A percentile compares a stretch with the other conserved stretches of the same genome.
phyloP scores from a whole-genome alignment of 192 early-diverging fungal genomes.

The Backusella circina region DNA sequence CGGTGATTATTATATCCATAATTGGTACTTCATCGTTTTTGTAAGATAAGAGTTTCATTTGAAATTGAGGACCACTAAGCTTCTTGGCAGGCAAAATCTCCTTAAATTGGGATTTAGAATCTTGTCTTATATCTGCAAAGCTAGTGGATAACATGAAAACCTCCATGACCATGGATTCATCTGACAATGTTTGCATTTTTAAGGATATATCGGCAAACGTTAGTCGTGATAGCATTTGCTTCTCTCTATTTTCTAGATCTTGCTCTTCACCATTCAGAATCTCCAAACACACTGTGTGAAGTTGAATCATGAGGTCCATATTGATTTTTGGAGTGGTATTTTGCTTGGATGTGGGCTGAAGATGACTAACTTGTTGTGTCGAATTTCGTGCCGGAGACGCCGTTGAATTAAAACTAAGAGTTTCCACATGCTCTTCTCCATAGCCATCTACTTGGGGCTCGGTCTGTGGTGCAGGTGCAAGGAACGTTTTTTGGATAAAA shows the following conservation, averaged over 20 bases:
- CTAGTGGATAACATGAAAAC: slow-evolving; percentile 54
- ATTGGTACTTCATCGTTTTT: slow-evolving; percentile 33
- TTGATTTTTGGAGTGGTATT: not conserved
- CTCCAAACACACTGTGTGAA: slow-evolving; percentile 65
- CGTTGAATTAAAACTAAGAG: not conserved
- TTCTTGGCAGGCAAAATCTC: slow-evolving; percentile 57
- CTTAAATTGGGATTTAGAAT: slow-evolving; percentile 59
- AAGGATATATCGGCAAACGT: slow-evolving; percentile 21
- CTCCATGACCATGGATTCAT: slow-evolving; percentile 57
- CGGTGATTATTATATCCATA: slow-evolving; percentile 52
- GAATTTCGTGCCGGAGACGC: not conserved
- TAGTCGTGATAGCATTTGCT: slow-evolving; percentile 15
- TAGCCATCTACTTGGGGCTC: not conserved
- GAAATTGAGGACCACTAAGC: slow-evolving; percentile 50
- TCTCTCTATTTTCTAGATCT: not conserved
- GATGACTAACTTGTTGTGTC: not conserved
- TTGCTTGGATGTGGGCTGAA: not conserved
- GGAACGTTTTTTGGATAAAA: slow-evolving; percentile 10
- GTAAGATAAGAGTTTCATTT: slow-evolving; percentile 23
- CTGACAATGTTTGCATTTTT: slow-evolving; percentile 46
- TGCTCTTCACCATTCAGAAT: slow-evolving; percentile 49
- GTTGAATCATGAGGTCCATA: slow-evolving; percentile 50
- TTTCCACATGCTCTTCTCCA: not conserved
- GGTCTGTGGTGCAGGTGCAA: not conserved
- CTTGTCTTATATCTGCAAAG: slow-evolving; percentile 62